Evolutionary conservation across 139 green algal genomes (phyloP), one percentile per base, ranked within the genome.

Genomic region (Desmodesmus armatus): DNA sequence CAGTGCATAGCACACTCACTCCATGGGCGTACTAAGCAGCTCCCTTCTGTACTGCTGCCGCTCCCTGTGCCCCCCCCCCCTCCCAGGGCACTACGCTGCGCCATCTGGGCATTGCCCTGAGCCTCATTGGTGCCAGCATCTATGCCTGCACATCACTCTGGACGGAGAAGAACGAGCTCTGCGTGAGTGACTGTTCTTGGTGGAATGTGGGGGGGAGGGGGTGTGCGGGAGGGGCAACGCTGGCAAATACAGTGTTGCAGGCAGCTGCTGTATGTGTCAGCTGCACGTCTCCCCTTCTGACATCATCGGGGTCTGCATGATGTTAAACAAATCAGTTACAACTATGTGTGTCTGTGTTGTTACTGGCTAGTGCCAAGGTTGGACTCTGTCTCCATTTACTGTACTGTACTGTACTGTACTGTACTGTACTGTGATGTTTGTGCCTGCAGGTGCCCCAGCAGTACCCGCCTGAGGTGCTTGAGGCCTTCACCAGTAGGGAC

Each of bases 401-500:
- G 63, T 6, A 55, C 29, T 74, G 29, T 66, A n/a, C n/a, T 40
- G 39, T 74, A 13, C 25, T 60, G 9, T 69, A 1, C 23, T 67
- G 19, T 49, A 35, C 5, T 39, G 17, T 71, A 5, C 62, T 76
- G 11, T 71, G 21, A 19, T 53, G 62, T 23, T 35, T 87, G 27
- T 43, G 21, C 2, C 25, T 66, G n/a, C 83, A 93, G 88, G 90
- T 90, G 43, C 88, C 90, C 0, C 72, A 76, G 4, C 90, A 93
- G 70, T 93, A 92, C 71, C 88, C 88, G 1, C 85, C 84, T 13
- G 90, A 93, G 69, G 87, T 91, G 29, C 40, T 87, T 3, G 73
- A 91, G 21, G 62, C 87, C 29, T 92, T 15, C 67, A 87, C 80
- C 33, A 89, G 63, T 11, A 82, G 88, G 29, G 44, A 70, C 37